Evolutionary conservation across 106 monocot species (phyloP), one percentile per base, ranked within the genome.

Genomic region (Dendrobium catenatum): DNA sequence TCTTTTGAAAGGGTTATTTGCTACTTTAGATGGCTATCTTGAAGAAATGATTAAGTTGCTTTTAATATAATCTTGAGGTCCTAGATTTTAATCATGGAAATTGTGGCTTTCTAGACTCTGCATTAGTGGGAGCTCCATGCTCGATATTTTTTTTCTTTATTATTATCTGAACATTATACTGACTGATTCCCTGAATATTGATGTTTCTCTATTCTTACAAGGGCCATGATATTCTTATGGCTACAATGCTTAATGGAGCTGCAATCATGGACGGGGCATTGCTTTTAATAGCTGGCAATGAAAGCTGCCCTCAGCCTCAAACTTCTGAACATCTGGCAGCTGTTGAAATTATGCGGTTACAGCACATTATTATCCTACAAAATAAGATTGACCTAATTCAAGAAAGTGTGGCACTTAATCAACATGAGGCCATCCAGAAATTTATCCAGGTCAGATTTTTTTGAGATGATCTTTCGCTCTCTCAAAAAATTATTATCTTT

Each of bases 201-300:
- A 61, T 61, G 61, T 2, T 10, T 6, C 6, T 61, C n/a, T 61
- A 61, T 0, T 20, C 27, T 84, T 76, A 13, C 76, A 67, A 96
- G 96, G 96, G 96, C 5, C 96, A 96, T 74, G 96, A 96, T 80
- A 96, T 96, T 92, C 96, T 96, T 76, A 96, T 96, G 96, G 96
- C 96, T 78, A 96, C 96, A 15, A 96, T 96, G 96, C 94, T 96
- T 75, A 96, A 96, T 85, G 96, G 96, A 86, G 96, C 96, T 66
- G 96, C 94, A 24, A 96, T 96, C 73, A 96, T 96, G 96, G 96
- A 96, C 83, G 96, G 96, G 75, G 96, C 96, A 54, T 81, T 96
- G 81, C 94, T 96, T 78, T 68, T 96, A 29, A 96, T 96, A 54
- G 96, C 96, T 78, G 94, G 88, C 24, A 96, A 96, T 85, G 96